A percentile compares a stretch with the other conserved stretches of the same genome.
Evolutionary conservation across 345 rosid genomes (phyloP).

Genomic region (Anacardium occidentale): DNA sequence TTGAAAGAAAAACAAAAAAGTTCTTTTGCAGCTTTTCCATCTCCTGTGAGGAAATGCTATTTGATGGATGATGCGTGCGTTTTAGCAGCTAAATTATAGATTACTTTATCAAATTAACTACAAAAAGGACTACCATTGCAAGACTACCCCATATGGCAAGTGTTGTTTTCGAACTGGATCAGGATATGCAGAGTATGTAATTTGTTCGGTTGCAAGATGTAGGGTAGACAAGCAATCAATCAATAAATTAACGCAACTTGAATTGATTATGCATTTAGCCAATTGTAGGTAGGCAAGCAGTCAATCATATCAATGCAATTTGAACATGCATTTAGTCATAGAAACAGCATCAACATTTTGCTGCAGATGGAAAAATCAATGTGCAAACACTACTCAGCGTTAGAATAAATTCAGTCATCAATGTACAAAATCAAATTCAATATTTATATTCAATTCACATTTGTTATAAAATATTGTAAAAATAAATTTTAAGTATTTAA

Average conservation of each 20-base stretch:
- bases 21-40: background rate
- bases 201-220: background rate
- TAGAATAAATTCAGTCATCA: no score
- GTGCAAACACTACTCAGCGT: background rate
- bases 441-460: no score
- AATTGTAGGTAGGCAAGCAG: background rate
- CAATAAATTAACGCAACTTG: background rate
- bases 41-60: background rate
- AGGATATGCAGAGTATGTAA: background rate
- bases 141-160: background rate
- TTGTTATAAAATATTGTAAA: no score
- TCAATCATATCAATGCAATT: background rate
- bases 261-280: background rate
- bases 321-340: background rate
- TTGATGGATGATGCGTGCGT: background rate
- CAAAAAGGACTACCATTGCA: no score
- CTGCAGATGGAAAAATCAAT: background rate
- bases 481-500: no score
- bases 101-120: background rate
- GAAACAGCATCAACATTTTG: background rate
- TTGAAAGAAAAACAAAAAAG: no score
- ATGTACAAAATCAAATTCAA: no score
- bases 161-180: background rate
- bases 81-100: background rate
- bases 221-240: background rate